These are phyloP conservation scores for Hanseniaspora pseudoguilliermondii DNA, from an alignment of 805 yeast species.

Conservation along the genomic window DNA sequence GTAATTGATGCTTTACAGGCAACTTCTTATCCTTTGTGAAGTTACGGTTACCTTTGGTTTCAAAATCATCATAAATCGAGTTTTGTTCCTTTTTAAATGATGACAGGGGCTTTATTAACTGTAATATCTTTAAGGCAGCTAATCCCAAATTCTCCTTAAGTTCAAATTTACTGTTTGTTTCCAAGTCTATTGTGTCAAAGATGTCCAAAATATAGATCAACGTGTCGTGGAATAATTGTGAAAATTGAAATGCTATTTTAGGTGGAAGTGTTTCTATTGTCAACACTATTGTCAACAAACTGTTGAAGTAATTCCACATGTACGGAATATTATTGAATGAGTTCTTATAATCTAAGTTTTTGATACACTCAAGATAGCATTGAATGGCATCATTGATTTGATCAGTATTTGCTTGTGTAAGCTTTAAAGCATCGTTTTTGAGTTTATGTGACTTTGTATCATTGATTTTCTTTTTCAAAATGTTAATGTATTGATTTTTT, in stretches of 20 bases:
- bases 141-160: conserved; percentile 6
- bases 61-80: conserved; percentile 4
- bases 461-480: background rate
- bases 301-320: conserved; percentile 6
- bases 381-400: background rate
- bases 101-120: background rate
- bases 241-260: background rate
- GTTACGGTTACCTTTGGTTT: background rate
- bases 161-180: background rate
- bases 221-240: background rate
- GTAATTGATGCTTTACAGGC: background rate
- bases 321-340: conserved; percentile 6
- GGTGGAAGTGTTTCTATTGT: background rate
- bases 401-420: background rate
- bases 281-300: background rate
- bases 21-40: background rate
- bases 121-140: background rate
- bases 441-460: background rate
- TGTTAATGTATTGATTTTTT: conserved; percentile 2
- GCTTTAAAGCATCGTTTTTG: conserved; percentile 1
- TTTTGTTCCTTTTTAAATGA: background rate
- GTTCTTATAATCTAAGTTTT: background rate
- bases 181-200: conserved; percentile 2
- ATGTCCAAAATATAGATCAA: background rate
- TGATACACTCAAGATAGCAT: background rate